phyloP scores from a whole-genome alignment of 177 flowering plant species.

The Vitis hybrid region DNA sequence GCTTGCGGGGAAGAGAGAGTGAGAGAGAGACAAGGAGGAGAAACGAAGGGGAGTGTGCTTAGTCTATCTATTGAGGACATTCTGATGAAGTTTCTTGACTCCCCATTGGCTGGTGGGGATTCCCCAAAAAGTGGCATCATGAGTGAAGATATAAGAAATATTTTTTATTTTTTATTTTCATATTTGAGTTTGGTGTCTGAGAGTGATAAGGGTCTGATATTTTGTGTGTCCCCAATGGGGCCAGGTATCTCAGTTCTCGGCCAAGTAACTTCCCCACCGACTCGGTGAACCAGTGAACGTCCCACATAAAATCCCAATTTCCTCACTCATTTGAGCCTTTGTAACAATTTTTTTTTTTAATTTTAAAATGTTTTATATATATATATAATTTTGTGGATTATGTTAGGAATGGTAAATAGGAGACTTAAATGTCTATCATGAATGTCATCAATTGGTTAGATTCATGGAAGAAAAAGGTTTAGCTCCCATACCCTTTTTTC shows the following conservation, averaged over 20 bases:
- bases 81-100: slow-evolving; percentile 46
- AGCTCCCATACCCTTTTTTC: too few relatives aligned
- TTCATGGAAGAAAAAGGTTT: too few relatives aligned
- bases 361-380: too few relatives aligned
- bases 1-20: slow-evolving; percentile 14
- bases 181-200: slow-evolving; percentile 25
- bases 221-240: slow-evolving; percentile 23
- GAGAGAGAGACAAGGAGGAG: background rate
- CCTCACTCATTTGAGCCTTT: background rate
- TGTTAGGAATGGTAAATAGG: too few relatives aligned
- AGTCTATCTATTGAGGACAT: slow-evolving; percentile 24
- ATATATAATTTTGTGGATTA: too few relatives aligned
- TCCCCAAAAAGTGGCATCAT: slow-evolving; percentile 20
- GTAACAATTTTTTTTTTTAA: too few relatives aligned
- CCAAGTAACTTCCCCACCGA: slow-evolving; percentile 8
- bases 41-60: background rate
- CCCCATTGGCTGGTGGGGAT: slow-evolving; percentile 65
- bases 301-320: background rate
- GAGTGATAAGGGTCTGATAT: slow-evolving; percentile 34
- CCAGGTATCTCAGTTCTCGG: slow-evolving; percentile 20
- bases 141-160: too few relatives aligned
- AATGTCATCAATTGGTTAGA: too few relatives aligned
- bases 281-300: too few relatives aligned
- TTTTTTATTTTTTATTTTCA: too few relatives aligned
- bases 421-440: too few relatives aligned